Percentiles rank a stretch among this genome's conserved stretches.
phyloP scores from a whole-genome alignment of 345 rosid species.

The Dimocarpus longan region DNA sequence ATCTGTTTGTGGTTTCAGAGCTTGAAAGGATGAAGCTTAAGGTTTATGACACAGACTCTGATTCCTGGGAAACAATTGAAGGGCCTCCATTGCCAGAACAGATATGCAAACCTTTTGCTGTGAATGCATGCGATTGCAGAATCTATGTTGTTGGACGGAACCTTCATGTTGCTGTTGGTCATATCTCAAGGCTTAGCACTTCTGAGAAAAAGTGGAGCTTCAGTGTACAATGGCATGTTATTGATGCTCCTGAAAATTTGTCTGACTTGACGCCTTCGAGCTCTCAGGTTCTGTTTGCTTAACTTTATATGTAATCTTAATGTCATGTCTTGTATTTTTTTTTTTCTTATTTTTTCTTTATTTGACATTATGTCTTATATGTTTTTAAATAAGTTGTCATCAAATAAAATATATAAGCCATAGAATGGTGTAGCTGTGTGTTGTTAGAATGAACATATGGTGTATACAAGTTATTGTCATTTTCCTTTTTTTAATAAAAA shows the following conservation, averaged over 20 bases:
- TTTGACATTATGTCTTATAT: neutral
- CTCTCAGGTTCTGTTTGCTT: conserved; percentile 79
- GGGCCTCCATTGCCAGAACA: conserved; percentile 84
- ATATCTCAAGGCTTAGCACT: conserved; percentile 41
- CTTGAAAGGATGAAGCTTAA: conserved; percentile 91
- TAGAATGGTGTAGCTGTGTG: conserved; percentile 21
- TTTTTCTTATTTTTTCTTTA: neutral
- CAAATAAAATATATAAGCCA: conserved; percentile 25
- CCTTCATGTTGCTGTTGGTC: conserved; percentile 74
- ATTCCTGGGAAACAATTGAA: conserved; percentile 73
- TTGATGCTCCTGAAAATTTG: conserved; percentile 60
- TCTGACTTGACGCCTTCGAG: conserved; percentile 75
- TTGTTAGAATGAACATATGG: conserved; percentile 12
- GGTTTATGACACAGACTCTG: conserved; percentile 61
- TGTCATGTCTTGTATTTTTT: conserved; percentile 9
- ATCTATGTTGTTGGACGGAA: conserved; percentile 81
- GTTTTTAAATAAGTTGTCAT: conserved; percentile 23
- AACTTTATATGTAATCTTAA: conserved; percentile 24
- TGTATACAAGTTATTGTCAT: neutral
- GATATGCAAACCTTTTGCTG: conserved; percentile 87
- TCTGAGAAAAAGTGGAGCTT: conserved; percentile 44
- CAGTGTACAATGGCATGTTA: conserved; percentile 68
- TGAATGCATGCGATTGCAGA: conserved; percentile 54
- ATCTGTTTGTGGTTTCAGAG: conserved; percentile 78
- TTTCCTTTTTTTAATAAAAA: neutral